A percentile compares a stretch with the other conserved stretches of the same genome.
phyloP scores from a whole-genome alignment of 805 yeast genomes.

The Pichia membranifaciens region DNA sequence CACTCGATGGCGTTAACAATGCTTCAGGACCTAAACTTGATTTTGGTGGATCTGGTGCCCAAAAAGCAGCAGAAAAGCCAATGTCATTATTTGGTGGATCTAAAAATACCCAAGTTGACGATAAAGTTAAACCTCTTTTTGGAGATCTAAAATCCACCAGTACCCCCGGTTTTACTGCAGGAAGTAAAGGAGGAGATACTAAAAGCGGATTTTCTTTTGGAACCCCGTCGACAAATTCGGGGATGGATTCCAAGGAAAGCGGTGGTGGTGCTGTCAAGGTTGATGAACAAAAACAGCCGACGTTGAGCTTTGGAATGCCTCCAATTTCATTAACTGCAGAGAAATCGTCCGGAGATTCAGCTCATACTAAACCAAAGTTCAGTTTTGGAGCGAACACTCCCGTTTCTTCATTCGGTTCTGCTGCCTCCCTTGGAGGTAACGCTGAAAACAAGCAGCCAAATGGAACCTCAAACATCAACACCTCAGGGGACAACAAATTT shows the following conservation, averaged over 20 bases:
- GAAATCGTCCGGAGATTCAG: neutral
- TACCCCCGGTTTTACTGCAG: neutral
- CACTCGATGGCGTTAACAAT: neutral
- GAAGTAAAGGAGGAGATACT: neutral
- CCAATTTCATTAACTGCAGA: too few species aligned
- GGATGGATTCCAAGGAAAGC: too few species aligned
- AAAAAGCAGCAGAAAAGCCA: neutral
- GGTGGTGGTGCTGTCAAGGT: too few species aligned
- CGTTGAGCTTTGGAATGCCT: too few species aligned
- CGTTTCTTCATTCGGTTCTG: neutral
- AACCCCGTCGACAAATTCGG: neutral
- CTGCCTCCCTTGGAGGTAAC: too few species aligned
- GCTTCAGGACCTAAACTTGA: neutral
- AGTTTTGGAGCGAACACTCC: neutral
- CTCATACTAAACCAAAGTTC: conserved; percentile 1
- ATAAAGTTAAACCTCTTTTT: neutral
- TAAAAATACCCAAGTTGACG: neutral
- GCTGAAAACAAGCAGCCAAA: neutral
- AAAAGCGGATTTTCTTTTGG: neutral
- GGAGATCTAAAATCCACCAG: conserved; percentile 3
- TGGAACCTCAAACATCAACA: neutral
- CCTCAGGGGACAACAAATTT: neutral
- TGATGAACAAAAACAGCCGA: too few species aligned
- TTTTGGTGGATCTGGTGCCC: neutral
- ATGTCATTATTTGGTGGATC: neutral